Conservation (phyloP, 139 green algal species). For the Tetraselmis chui region DNA sequence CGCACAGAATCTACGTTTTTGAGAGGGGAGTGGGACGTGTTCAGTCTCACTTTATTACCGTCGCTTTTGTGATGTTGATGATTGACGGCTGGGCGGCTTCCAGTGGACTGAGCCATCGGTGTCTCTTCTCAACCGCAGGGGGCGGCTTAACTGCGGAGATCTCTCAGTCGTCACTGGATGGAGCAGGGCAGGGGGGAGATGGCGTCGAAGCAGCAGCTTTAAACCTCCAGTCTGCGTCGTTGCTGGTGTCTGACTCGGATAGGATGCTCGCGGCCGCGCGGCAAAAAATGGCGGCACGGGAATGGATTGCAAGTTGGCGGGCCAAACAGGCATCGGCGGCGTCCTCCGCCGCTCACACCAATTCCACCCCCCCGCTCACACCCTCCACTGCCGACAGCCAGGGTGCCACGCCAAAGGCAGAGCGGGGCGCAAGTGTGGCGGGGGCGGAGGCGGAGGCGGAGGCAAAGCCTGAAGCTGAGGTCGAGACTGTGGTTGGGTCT, state of each 20-base stretch:
- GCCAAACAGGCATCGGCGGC: not conserved
- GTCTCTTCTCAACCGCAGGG: too few species aligned
- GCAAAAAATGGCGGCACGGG: not conserved
- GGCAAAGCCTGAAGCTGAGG: too few species aligned
- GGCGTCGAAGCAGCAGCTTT: not conserved
- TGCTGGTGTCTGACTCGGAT: not conserved
- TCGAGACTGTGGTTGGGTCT: too few species aligned
- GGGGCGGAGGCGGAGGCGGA: not conserved
- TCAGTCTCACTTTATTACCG: too few species aligned
- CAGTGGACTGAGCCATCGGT: too few species aligned
- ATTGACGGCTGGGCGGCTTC: too few species aligned
- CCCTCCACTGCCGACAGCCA: too few species aligned
- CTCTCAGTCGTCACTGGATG: not conserved
- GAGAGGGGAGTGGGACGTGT: too few species aligned
- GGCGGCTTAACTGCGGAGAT: not conserved
- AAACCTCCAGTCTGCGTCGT: too few species aligned
- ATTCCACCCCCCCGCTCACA: not conserved
- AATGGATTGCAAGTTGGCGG: not conserved
- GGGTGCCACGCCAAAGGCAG: not conserved
- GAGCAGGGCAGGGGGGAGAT: not conserved
- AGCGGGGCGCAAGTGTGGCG: not conserved
- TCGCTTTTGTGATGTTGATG: too few species aligned
- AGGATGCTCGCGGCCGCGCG: not conserved
- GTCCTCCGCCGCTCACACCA: not conserved
- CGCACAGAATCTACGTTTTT: too few species aligned